A percentile compares a stretch with the other conserved stretches of the same genome.
Evolutionary conservation across 1,284 basidiomycete species (phyloP).

Genomic region (Puccinia novopanici): DNA sequence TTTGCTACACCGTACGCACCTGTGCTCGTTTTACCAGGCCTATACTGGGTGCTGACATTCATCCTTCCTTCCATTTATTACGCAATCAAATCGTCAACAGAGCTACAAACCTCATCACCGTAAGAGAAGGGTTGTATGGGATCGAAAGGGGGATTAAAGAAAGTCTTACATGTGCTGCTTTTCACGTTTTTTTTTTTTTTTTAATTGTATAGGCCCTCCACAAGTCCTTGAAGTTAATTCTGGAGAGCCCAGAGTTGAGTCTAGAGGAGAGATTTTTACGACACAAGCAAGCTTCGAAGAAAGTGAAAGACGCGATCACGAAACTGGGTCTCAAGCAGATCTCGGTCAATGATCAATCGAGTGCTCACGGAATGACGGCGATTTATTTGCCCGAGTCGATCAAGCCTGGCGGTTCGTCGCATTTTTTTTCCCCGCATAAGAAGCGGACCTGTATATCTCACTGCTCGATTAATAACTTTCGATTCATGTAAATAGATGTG

Average conservation of each 20-base stretch:
- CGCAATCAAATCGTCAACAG: background rate
- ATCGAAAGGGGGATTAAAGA: background rate
- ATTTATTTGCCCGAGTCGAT: conserved; percentile 73
- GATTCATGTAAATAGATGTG: conserved; percentile 50
- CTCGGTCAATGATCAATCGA: conserved; percentile 66
- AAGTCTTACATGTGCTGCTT: conserved; percentile 51
- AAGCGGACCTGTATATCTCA: conserved; percentile 46
- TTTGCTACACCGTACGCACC: conserved; percentile 73
- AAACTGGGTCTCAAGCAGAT: conserved; percentile 72
- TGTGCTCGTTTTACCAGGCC: background rate
- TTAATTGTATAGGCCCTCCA: conserved; percentile 76
- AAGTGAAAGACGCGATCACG: conserved; percentile 72
- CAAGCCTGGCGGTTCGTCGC: conserved; percentile 63
- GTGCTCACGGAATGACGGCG: conserved; percentile 93
- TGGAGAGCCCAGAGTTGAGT: conserved; percentile 64
- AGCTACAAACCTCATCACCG: conserved; percentile 57
- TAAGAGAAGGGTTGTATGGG: conserved; percentile 17
- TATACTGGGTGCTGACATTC: background rate
- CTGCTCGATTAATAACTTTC: background rate
- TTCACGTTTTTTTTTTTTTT: conserved; percentile 52
- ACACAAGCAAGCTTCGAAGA: conserved; percentile 73
- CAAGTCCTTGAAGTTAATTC: conserved; percentile 75
- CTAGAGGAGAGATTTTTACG: conserved; percentile 77
- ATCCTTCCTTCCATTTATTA: background rate
- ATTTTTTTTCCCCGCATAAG: conserved; percentile 28